Evolutionary conservation across 371 early-diverging fungal genomes (phyloP), one percentile per base, ranked within the genome.

Genomic region (Rhizopus microsporus): DNA sequence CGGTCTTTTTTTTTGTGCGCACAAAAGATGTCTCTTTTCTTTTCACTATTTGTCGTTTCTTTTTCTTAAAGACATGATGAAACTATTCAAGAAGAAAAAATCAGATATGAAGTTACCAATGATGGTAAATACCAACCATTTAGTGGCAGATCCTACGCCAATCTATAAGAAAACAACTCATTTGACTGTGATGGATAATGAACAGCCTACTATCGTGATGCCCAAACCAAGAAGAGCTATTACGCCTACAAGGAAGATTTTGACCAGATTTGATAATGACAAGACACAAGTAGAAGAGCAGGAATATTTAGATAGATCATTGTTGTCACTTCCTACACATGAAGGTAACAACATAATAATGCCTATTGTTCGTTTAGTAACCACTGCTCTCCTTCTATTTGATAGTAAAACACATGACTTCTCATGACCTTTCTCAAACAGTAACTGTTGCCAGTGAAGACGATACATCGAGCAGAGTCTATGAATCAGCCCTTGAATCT

Each of bases 221-320:
- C 64, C 64, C 3, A 63, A 63, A 32, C 64, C 64, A n/a, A 54
- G 59, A 49, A 16, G 64, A 40, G 23, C 34, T 1, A 12, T 50
- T 13, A 63, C 64, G 0, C 64, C 64, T 2, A 63, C 64, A 23
- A 54, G 64, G 23, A 59, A 54, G 0, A 54, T 63, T 40, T 16
- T 63, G 0, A 40, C 40, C 15, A 17, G 55, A 32, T 63, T 51
- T 39, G 59, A 54, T 16, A 9, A 50, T 34, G 64, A 63, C 16
- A 63, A 63, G 16, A 63, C 64, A 0, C 51, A 54, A 30, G 59
- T 63, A 2, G 64, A 63, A 16, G 64, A 59, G 0, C 44, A 53
- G 7, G 50, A 44, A 23, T 23, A 23, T 23, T 23, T 23, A 23
- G 44, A 34, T 5, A 38, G 37, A 9, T 13, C 33, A n/a, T n/a